phyloP scores from a whole-genome alignment of 805 yeast species.

The Candida anglica region DNA sequence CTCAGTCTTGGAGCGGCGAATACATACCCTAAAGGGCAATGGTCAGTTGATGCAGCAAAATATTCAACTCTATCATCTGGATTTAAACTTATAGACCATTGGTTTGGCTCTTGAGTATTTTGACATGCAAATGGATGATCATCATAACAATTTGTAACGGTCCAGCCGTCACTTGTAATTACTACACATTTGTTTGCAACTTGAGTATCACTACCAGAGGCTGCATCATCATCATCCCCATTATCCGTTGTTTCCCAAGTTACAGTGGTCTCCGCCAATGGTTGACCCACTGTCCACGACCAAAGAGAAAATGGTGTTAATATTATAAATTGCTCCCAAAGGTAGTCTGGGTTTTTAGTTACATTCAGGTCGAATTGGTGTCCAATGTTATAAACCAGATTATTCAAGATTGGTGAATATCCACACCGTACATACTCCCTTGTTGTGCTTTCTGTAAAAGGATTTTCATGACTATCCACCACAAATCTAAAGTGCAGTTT shows the following conservation, averaged over 20 bases:
- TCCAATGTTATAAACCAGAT: constrained; percentile 4
- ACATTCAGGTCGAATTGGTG: too few species aligned
- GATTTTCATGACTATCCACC: constrained; percentile 27
- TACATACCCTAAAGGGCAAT: constrained; percentile 31
- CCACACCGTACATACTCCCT: constrained; percentile 51
- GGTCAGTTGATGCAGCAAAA: constrained; percentile 35
- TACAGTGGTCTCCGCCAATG: too few species aligned
- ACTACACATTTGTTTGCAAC: constrained; percentile 41
- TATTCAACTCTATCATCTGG: constrained; percentile 27
- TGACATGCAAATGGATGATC: constrained; percentile 55
- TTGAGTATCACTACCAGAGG: constrained; percentile 6
- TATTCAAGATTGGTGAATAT: constrained; percentile 57
- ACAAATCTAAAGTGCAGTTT: constrained; percentile 23
- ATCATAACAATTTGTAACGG: constrained; percentile 62
- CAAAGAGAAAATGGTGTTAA: constrained; percentile 49
- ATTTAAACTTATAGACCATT: constrained; percentile 46
- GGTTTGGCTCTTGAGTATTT: constrained; percentile 28
- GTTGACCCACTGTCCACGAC: constrained; percentile 73
- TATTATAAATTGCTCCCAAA: too few species aligned
- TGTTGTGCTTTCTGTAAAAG: constrained; percentile 38
- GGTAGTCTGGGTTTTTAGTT: neutral
- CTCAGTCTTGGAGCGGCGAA: constrained; percentile 33
- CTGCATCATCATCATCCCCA: constrained; percentile 5
- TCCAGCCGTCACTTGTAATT: constrained; percentile 49
- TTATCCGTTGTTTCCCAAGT: constrained; percentile 2